Conservation (phyloP, 139 green algal genomes). For the Eudorina sp. region DNA sequence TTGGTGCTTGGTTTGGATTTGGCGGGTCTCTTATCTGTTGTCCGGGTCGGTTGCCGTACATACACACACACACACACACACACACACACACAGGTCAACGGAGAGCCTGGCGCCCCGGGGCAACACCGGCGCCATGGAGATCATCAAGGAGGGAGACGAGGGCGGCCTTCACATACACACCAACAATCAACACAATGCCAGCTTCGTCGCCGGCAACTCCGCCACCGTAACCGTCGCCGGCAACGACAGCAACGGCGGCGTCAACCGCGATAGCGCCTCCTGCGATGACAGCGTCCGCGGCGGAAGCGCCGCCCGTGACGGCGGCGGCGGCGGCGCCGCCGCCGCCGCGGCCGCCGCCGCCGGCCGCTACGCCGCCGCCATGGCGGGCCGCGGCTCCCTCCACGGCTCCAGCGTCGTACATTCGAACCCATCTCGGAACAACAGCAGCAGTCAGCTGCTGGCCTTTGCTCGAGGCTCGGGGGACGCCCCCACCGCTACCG, state of each 20-base stretch:
- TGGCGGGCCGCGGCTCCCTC: not conserved
- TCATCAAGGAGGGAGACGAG: slow-evolving; percentile 41
- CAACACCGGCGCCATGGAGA: slow-evolving; percentile 13
- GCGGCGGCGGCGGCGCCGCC: not conserved
- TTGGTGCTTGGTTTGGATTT: too few relatives aligned
- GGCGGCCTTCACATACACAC: not conserved
- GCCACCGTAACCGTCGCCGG: not conserved
- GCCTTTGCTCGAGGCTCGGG: not conserved
- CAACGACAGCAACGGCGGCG: not conserved
- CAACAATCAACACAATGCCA: too few relatives aligned
- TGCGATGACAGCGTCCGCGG: not conserved
- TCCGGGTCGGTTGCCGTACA: not conserved
- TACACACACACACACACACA: not conserved
- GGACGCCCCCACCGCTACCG: not conserved
- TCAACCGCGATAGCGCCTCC: not conserved
- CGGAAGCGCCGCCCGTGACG: not conserved
- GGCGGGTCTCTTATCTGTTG: too few relatives aligned
- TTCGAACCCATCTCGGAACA: too few relatives aligned
- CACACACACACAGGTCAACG: not conserved
- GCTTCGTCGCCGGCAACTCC: not conserved
- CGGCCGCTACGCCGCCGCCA: not conserved
- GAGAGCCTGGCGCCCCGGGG: not conserved
- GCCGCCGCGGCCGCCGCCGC: not conserved
- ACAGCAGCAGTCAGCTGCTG: not conserved
- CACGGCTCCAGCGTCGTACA: too few relatives aligned